Evolutionary conservation across 306 rosid genomes (phyloP).

Genomic region (Oxytropis ochrocephala): DNA sequence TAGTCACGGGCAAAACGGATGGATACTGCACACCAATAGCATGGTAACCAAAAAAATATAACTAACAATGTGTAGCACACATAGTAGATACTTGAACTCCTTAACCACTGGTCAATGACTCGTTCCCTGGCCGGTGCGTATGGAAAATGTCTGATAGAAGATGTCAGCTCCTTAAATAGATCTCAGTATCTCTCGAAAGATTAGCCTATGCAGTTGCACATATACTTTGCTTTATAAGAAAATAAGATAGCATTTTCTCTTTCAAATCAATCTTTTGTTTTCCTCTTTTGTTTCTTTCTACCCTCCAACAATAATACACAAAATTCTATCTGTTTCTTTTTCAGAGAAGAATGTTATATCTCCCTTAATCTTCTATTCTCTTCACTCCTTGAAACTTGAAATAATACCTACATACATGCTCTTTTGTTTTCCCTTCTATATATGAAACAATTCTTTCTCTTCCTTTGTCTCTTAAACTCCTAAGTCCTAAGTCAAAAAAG

Average conservation of each 20-base stretch:
- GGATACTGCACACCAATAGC: too few relatives aligned
- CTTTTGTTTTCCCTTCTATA: constrained; percentile 10
- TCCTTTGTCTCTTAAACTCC: constrained; percentile 25
- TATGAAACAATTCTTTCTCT: not conserved
- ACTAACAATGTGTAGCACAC: too few relatives aligned
- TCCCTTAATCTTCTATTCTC: constrained; percentile 19
- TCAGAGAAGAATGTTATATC: constrained; percentile 21
- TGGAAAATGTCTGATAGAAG: too few relatives aligned
- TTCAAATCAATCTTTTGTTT: not conserved
- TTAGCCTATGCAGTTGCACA: too few relatives aligned
- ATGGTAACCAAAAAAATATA: too few relatives aligned
- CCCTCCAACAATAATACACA: constrained; percentile 25
- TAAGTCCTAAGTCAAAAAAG: constrained; percentile 23
- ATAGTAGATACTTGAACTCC: too few relatives aligned
- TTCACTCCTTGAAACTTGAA: constrained; percentile 26
- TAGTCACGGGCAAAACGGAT: too few relatives aligned
- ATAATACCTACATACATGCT: constrained; percentile 15
- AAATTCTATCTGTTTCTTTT: constrained; percentile 30
- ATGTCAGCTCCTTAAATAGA: too few relatives aligned
- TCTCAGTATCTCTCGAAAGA: too few relatives aligned
- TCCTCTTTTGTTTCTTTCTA: constrained; percentile 36
- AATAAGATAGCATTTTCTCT: not conserved
- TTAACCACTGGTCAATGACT: too few relatives aligned
- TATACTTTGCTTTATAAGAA: too few relatives aligned
- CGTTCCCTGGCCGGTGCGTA: too few relatives aligned